Percentiles rank a stretch among this genome's conserved stretches.
phyloP scores from a whole-genome alignment of 2,329 filamentous ascomycete species.

The Aurifilum marmelostoma region DNA sequence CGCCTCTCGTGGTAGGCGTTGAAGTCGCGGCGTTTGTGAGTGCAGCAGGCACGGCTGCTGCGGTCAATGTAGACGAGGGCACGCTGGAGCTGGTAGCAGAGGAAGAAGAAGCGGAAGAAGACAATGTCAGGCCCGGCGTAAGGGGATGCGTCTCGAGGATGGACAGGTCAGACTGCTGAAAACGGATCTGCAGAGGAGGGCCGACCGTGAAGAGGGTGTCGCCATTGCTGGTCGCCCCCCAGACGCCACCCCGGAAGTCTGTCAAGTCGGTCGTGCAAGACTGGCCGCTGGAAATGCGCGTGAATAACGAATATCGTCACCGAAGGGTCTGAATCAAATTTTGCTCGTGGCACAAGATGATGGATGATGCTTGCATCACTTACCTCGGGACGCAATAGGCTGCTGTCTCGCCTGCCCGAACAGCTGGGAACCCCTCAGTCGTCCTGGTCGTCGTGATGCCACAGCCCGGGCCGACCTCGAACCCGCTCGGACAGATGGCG shows the following conservation, averaged over 20 bases:
- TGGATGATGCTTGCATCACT: background rate
- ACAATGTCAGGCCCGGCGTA: slow-evolving; percentile 37
- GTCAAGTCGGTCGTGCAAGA: slow-evolving; percentile 46
- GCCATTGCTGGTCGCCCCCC: slow-evolving; percentile 35
- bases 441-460: slow-evolving; percentile 35
- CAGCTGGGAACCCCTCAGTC: slow-evolving; percentile 38
- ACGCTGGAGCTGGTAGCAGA: background rate
- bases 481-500: slow-evolving; percentile 44
- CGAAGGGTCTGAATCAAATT: too few species aligned
- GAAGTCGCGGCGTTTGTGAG: background rate
- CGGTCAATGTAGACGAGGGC: background rate
- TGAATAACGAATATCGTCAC: slow-evolving; percentile 4
- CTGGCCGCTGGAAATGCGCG: slow-evolving; percentile 37
- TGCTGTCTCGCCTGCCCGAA: slow-evolving; percentile 38
- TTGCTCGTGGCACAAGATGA: background rate
- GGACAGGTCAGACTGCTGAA: slow-evolving; percentile 40
- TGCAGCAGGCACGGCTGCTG: background rate
- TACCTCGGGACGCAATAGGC: slow-evolving; percentile 38
- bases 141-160: slow-evolving; percentile 43
- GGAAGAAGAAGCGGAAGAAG: background rate
- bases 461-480: slow-evolving; percentile 40
- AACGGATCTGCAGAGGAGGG: slow-evolving; percentile 45
- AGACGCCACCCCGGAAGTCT: slow-evolving; percentile 44
- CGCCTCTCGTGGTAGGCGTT: too few species aligned
- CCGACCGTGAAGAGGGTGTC: slow-evolving; percentile 39